Base-by-base conservation (phyloP, 2,329 filamentous ascomycete species). In the Sclerotinia spermophila region DNA sequence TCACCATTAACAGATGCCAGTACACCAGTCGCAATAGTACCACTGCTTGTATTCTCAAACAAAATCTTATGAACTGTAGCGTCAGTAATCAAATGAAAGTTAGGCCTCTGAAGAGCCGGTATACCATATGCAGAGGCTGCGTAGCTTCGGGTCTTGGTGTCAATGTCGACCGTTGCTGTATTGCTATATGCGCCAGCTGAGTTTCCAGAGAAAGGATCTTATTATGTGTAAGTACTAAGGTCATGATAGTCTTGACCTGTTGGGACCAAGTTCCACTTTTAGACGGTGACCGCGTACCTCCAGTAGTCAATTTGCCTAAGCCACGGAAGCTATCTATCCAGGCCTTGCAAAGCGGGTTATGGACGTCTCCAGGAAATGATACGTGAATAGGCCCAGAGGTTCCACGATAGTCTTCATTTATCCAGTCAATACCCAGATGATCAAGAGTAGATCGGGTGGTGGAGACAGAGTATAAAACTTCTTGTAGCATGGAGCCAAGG, bases 21-120 rank as follows among this genome's bases (percentile, higher is more conserved):
- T 24, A 68, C 66, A 59, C 66, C 66, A 27, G 66, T 59, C 17
- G 21, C 61, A 19, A 40, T 59, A 6, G 40, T 53, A 3, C 61
- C 51, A 60, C 27, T 59, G 30, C 42, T 21, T 10, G 51, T 56
- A 1, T 65, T 19, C 2, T 70, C 59, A 42, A 62, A 67, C 13
- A 67, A 30, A 27, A 67, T 67, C 33, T 71, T 71, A 11, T 61
- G 27, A 35, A 45, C 62, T 6, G 38, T 60, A 48, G 53, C 60
- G 4, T 17, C 60, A 58, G 61, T 70, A 61, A 70, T 19, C n/a
- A 70, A 40, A 38, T 70, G 68, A n/a, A 66, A 70, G 27, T 70
- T 70, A 2, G 59, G 59, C 51, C 68, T 44, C 51, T 65, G 38
- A 19, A 65, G 33, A 38, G 61, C 68, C 24, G 60, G 68, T 38